Base-by-base conservation (phyloP, 345 rosid species). In the Brassica napus region DNA sequence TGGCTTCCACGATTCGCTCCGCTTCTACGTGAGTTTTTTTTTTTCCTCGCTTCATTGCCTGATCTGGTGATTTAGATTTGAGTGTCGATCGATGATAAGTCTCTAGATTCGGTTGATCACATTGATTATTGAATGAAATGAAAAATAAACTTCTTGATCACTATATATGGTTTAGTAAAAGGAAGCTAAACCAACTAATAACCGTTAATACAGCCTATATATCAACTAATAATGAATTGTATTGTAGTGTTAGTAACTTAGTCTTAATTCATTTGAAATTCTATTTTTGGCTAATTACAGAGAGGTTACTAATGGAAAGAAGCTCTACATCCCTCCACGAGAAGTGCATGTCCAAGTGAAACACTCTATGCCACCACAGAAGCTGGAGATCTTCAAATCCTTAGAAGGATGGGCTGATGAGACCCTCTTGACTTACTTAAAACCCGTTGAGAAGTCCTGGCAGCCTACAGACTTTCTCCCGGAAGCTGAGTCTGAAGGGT, bases 291-390 rank as follows among this genome's bases (percentile, higher is more conserved):
- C 35, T 8, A 8, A 42, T 65, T 72, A 74, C 88, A 87, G 94
- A 74, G 92, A 87, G 64, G 84, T 83, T 32, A 84, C 85, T n/a
- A 84, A 84, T 66, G 80, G 85, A 35, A 90, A 65, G 85, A 88
- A 88, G 72, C 83, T 87, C 4, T 85, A 81, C 71, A 73, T 71
- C 63, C 91, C 94, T 63, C 91, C 91, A 15, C 68, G 87, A 65
- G 94, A 90, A 81, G 84, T 87, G 11, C 92, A 90, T 68, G 89
- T 85, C 44, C 94, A 90, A 82, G 92, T 88, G 44, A 85, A 87
- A 57, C 91, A 88, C 68, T 87, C 92, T 1, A 86, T 90, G 92
- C 87, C 89, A 12, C 88, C 89, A 5, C 84, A 81, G 59, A 81
- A 81, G 78, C 26, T 76, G 31, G 84, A 81, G 77, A 76, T 81